Base-by-base conservation (phyloP, 2,329 filamentous ascomycete genomes). In the Diaporthe sp. region DNA sequence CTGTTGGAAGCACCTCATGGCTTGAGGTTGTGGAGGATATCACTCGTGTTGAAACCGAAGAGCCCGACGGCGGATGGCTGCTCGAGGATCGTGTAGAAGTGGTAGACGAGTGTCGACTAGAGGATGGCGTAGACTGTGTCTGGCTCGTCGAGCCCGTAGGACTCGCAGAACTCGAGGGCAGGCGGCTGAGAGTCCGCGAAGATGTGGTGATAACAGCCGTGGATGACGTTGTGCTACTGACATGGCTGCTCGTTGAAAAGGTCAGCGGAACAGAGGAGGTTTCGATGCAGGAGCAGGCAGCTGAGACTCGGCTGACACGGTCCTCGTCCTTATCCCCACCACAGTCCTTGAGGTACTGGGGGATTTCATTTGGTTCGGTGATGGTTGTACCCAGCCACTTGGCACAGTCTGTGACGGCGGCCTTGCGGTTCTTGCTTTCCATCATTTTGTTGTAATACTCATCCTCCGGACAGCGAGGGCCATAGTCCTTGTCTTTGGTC, bases 361-460 rank as follows among this genome's bases (percentile, higher is more conserved):
- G 65, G 1, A 68, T 42, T 5, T 25, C 31, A 2, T 25, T 17
- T 13, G 31, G 22, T 10, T 53, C n/a, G 6, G 65, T 53, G 10
- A 28, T 12, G 4, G 46, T 53, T 17, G 15, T 8, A 12, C n/a
- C n/a, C 22, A 68, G 46, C 65, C 65, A 68, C 13, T 39, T 68
- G 9, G 17, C 22, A 13, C 65, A 68, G 34, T 68, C 65, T 53
- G 46, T 53, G 22, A 7, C 13, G 7, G 46, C 65, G 7, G 13
- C 12, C 3, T 55, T 39, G 31, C 65, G 65, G 28, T 68, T 53
- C n/a, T 39, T 37, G 65, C 65, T 68, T 68, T 53, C 65, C 65
- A 68, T 68, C 65, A 68, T 68, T 31, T 25, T 42, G 22, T 53
- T 39, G n/a, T 68, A 68, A 12, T 53, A 68, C 22, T 68, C 46